Evolutionary conservation across 805 yeast genomes (phyloP).

Genomic region (Ogataea pilisensis): DNA sequence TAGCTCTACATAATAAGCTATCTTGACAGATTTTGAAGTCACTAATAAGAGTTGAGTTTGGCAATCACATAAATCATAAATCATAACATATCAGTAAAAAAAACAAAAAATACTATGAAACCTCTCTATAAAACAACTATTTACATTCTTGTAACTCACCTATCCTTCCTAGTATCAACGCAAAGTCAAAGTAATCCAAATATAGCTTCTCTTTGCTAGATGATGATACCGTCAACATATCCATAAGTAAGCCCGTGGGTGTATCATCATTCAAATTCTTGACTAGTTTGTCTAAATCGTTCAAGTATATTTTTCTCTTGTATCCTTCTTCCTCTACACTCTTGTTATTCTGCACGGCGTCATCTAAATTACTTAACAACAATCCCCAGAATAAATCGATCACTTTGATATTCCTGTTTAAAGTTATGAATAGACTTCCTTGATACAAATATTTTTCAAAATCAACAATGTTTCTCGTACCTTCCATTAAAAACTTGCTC

Average conservation of each 20-base stretch:
- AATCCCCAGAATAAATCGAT: constrained; percentile 41
- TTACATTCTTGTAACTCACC: constrained; percentile 29
- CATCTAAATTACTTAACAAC: constrained; percentile 24
- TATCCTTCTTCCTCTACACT: constrained; percentile 7
- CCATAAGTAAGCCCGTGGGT: constrained; percentile 33
- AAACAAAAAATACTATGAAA: no score
- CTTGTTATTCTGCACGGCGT: neutral
- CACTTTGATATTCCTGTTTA: constrained; percentile 28
- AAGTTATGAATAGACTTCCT: constrained; percentile 38
- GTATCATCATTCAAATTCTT: constrained; percentile 28
- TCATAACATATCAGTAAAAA: no score
- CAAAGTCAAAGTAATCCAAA: constrained; percentile 44
- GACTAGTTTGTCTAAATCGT: constrained; percentile 32
- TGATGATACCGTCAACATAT: constrained; percentile 43
- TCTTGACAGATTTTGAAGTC: no score
- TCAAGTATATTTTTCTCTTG: constrained; percentile 30
- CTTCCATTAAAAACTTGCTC: constrained; percentile 33
- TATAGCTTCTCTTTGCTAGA: constrained; percentile 33
- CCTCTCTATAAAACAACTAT: neutral
- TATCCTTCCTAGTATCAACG: constrained; percentile 43
- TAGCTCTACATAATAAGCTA: no score
- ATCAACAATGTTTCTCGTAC: constrained; percentile 39
- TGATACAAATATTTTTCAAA: constrained; percentile 40
- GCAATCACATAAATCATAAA: no score
- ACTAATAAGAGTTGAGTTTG: no score